Conservation (phyloP, 1,284 basidiomycete species). For the Leccinum cinnamomeum region DNA sequence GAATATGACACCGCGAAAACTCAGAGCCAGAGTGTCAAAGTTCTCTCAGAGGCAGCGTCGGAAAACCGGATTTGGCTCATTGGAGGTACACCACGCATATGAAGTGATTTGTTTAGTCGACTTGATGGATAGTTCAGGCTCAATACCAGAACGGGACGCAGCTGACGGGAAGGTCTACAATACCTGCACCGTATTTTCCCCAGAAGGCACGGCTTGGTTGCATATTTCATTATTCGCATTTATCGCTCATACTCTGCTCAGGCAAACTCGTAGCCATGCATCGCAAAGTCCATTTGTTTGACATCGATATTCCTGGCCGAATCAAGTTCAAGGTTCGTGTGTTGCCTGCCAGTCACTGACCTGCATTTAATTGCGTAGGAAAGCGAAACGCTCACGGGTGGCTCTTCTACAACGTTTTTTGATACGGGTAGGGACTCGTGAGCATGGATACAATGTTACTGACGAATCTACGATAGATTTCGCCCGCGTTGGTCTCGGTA, state of each 20-base stretch:
- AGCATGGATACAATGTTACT: neutral
- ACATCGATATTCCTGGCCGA: conserved; percentile 96
- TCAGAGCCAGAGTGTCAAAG: conserved; percentile 76
- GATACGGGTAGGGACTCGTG: conserved; percentile 70
- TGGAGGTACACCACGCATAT: conserved; percentile 62
- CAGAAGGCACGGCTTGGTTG: conserved; percentile 56
- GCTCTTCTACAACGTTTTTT: conserved; percentile 77
- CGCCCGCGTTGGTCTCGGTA: conserved; percentile 87
- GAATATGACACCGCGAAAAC: conserved; percentile 59
- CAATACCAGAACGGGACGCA: conserved; percentile 82
- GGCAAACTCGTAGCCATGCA: conserved; percentile 87
- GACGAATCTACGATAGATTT: conserved; percentile 53
- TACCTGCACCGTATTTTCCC: conserved; percentile 89
- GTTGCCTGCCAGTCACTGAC: neutral
- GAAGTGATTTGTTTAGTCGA: neutral
- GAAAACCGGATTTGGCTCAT: conserved; percentile 86
- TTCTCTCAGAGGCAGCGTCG: conserved; percentile 83
- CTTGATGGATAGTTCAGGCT: conserved; percentile 51
- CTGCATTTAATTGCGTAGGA: conserved; percentile 56
- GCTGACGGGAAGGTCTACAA: conserved; percentile 81
- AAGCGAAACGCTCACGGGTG: conserved; percentile 89
- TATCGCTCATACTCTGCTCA: conserved; percentile 31
- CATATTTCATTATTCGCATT: neutral
- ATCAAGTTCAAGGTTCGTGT: conserved; percentile 90
- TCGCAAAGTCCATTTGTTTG: conserved; percentile 96